Evolutionary conservation across 2,329 filamentous ascomycete species (phyloP).

Genomic region (Xylariaceae sp.): DNA sequence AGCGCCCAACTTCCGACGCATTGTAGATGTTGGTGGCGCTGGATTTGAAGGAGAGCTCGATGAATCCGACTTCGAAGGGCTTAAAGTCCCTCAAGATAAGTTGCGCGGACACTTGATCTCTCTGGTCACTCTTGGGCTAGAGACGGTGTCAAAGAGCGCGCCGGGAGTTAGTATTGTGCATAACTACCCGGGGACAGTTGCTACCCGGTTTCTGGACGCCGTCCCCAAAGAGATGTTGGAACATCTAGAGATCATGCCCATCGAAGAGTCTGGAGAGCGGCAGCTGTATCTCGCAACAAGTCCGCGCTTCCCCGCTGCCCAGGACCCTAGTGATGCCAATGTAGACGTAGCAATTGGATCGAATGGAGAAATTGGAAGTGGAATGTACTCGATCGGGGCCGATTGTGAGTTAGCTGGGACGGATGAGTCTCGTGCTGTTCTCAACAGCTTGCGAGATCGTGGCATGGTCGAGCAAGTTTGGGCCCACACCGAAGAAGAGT

Average conservation of each 20-base stretch:
- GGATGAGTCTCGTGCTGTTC: neutral
- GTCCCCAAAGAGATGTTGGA: constrained; percentile 9
- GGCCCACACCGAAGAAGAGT: constrained; percentile 14
- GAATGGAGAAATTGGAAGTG: constrained; percentile 8
- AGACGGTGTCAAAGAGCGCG: constrained; percentile 5
- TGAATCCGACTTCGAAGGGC: constrained; percentile 8
- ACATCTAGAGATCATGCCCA: constrained; percentile 5
- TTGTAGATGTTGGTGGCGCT: constrained; percentile 9
- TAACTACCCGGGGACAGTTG: constrained; percentile 15
- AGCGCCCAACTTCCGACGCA: constrained; percentile 6
- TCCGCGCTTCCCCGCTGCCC: constrained; percentile 10
- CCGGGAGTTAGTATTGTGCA: constrained; percentile 14
- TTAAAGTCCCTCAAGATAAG: constrained; percentile 4
- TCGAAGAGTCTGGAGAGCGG: constrained; percentile 11
- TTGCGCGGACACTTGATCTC: constrained; percentile 12
- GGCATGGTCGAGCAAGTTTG: constrained; percentile 10
- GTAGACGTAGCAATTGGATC: constrained; percentile 6
- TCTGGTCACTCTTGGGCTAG: constrained; percentile 14
- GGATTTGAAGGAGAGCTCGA: constrained; percentile 12
- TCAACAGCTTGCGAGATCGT: neutral
- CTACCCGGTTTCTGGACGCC: constrained; percentile 10
- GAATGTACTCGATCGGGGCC: constrained; percentile 12
- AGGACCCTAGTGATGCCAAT: constrained; percentile 3
- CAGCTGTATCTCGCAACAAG: constrained; percentile 15
- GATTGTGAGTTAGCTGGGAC: constrained; percentile 7